Conservation (phyloP, 192 early-diverging fungal genomes). For the Gaertneriomyces sp. region DNA sequence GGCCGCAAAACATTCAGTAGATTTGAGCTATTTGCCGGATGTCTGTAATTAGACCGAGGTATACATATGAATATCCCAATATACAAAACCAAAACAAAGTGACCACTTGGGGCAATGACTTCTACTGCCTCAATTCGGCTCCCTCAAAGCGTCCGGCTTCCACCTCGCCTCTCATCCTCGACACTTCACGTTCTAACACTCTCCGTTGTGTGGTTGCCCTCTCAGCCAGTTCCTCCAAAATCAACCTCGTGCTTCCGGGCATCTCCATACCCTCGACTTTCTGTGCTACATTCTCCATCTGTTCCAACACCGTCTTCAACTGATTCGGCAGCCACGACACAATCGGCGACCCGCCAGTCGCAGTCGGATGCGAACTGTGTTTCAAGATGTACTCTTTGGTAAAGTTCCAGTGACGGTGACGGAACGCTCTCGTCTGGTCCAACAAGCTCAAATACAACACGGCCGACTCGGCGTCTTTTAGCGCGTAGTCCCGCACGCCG, state of each 20-base stretch:
- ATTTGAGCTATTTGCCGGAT: too few relatives aligned
- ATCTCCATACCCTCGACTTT: constrained; percentile 57
- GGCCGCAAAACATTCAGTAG: too few relatives aligned
- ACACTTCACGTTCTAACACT: constrained; percentile 65
- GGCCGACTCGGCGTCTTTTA: constrained; percentile 50
- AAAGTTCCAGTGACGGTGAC: constrained; percentile 85
- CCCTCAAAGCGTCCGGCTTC: neutral
- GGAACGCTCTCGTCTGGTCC: constrained; percentile 79
- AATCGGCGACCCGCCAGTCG: constrained; percentile 70
- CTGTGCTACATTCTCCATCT: constrained; percentile 47
- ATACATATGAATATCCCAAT: too few relatives aligned
- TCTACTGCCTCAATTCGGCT: too few relatives aligned
- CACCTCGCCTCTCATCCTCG: constrained; percentile 34
- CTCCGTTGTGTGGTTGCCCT: constrained; percentile 61
- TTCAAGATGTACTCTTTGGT: constrained; percentile 84
- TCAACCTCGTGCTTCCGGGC: constrained; percentile 51
- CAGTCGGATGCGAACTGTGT: constrained; percentile 67
- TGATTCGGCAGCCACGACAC: constrained; percentile 70
- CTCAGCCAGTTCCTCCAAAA: constrained; percentile 58
- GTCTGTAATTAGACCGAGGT: too few relatives aligned
- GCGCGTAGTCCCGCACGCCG: constrained; percentile 26
- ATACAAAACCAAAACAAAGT: too few relatives aligned
- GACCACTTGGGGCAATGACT: too few relatives aligned
- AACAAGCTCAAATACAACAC: constrained; percentile 74
- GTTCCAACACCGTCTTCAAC: constrained; percentile 54